These are phyloP conservation scores for Paramecium sonneborni DNA, from an alignment of 73 alveolate genomes.

Conservation along the genomic window DNA sequence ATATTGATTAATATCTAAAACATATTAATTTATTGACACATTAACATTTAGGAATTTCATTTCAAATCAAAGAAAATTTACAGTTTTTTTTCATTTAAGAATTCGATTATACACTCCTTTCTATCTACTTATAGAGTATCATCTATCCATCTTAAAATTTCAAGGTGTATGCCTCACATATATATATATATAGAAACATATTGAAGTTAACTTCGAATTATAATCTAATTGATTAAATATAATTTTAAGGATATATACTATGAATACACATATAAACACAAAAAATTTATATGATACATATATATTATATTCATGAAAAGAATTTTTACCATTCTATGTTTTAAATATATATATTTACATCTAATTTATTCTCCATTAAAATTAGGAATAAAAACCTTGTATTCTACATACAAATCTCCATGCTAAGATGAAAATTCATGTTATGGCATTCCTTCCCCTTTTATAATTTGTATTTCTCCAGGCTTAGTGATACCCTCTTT, in stretches of 20 bases:
- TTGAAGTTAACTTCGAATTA: background rate
- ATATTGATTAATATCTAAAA: background rate
- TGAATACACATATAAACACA: background rate
- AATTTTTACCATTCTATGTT: background rate
- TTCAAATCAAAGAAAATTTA: background rate
- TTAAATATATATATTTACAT: background rate
- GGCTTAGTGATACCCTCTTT: conserved; percentile 92
- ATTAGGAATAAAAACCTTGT: conserved; percentile 23
- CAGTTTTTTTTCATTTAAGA: no score
- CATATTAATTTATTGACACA: background rate
- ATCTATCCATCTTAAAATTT: background rate
- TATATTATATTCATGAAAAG: conserved; percentile 25
- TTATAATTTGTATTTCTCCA: conserved; percentile 79
- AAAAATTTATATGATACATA: background rate
- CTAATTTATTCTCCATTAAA: background rate
- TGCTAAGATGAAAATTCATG: conserved; percentile 86
- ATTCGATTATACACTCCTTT: no score
- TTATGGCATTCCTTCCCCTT: conserved; percentile 98
- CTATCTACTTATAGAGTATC: no score
- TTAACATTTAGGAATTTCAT: background rate
- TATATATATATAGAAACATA: no score
- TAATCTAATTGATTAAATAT: background rate
- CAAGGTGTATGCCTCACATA: background rate
- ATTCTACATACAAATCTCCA: conserved; percentile 90
- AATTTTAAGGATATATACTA: background rate